A percentile compares a stretch with the other conserved stretches of the same genome.
phyloP scores from a whole-genome alignment of 148 eudicot species.

The Diospyros kaki region DNA sequence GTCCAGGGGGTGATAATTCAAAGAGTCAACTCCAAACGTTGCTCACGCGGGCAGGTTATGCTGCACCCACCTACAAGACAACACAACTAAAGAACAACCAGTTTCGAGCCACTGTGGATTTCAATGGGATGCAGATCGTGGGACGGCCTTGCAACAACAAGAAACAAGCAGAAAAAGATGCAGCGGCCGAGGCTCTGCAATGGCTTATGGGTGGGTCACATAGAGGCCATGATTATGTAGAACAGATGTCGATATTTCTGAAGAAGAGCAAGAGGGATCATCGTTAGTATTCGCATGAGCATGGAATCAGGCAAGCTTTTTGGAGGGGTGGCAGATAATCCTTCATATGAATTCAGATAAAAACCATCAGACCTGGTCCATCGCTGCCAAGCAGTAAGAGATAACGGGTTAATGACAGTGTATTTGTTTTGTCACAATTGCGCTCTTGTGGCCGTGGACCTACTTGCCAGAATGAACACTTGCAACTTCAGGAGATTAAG shows the following conservation, averaged over 20 bases:
- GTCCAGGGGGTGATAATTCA: slow-evolving; percentile 93
- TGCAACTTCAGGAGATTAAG: neutral
- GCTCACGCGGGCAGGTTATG: slow-evolving; percentile 72
- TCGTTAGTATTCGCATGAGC: slow-evolving; percentile 17
- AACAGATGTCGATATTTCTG: slow-evolving; percentile 67
- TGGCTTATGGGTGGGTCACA: slow-evolving; percentile 63
- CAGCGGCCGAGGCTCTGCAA: slow-evolving; percentile 90
- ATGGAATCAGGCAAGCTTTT: neutral
- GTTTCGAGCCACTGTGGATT: slow-evolving; percentile 69
- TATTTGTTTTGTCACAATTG: neutral
- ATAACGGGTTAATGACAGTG: neutral
- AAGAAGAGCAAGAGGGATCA: slow-evolving; percentile 85
- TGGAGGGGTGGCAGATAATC: neutral
- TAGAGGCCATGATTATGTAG: slow-evolving; percentile 47
- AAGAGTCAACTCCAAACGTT: slow-evolving; percentile 90
- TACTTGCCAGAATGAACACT: neutral
- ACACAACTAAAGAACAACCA: slow-evolving; percentile 62
- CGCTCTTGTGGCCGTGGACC: neutral
- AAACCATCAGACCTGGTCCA: neutral
- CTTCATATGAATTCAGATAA: too few relatives aligned
- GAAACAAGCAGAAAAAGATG: slow-evolving; percentile 93
- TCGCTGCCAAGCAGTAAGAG: neutral
- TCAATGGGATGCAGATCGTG: slow-evolving; percentile 74
- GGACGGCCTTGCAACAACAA: slow-evolving; percentile 82
- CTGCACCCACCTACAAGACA: slow-evolving; percentile 62